Evolutionary conservation across 805 yeast genomes (phyloP), one percentile per base, ranked within the genome.

Genomic region (Myxozyma monticola): DNA sequence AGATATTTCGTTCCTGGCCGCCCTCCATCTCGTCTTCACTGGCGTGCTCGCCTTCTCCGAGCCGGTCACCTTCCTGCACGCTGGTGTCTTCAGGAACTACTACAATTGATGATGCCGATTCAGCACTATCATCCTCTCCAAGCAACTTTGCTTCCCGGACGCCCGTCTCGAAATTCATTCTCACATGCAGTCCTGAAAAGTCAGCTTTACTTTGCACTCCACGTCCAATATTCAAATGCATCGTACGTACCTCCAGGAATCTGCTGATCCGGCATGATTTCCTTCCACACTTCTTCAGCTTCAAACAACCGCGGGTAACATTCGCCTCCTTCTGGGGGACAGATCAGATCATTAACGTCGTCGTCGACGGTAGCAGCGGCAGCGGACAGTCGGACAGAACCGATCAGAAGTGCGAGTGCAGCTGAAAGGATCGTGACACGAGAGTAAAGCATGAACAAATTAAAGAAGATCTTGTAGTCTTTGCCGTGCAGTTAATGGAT

Each of bases 151-250:
- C 96, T 65, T 84, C 85, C 60, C 76, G 79, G 24, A 69, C 66
- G 17, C 84, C 83, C 0, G 89, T 81, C n/a, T 83, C 87, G 49
- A 89, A 68, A 64, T 88, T 83, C 59, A 90, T 61, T 57, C 87
- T 74, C 10, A 89, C 79, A 65, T 86, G 90, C 29, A 86, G 68
- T 0, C 97, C 98, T 55, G 26, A 10, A 31, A 17, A 10, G 28
- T 17, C 30, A 17, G 12, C 20, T 6, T 17, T 21, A 22, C 6
- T 15, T 18, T 21, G 4, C 12, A 18, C 8, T 15, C 39, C 6
- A 29, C 8, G 5, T 15, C 7, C 14, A 15, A 14, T 9, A 14
- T 15, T 6, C 14, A n/a, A 25, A 25, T n/a, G n/a, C n/a, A n/a
- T n/a, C n/a, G 22, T n/a, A 35, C 52, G 10, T 46, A 55, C 60